These are phyloP conservation scores for Curvularia sp. DNA, from an alignment of 2,329 filamentous ascomycete genomes.

Conservation along the genomic window DNA sequence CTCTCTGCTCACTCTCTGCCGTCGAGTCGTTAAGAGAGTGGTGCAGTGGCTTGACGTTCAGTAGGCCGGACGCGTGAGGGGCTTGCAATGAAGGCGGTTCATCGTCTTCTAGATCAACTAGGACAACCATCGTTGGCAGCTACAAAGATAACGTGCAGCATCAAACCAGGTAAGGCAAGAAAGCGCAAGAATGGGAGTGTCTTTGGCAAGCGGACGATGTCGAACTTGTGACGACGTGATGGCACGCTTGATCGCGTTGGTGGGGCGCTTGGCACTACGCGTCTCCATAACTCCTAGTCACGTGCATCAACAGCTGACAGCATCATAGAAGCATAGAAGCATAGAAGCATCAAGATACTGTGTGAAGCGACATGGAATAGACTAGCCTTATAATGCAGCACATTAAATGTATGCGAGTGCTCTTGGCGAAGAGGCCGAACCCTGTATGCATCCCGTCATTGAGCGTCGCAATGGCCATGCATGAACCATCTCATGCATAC, in stretches of 20 bases:
- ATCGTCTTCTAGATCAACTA: constrained; percentile 55
- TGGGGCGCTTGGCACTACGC: constrained; percentile 24
- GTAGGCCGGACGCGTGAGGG: constrained; percentile 31
- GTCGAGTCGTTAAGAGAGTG: constrained; percentile 31
- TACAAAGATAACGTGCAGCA: constrained; percentile 30
- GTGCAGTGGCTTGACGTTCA: constrained; percentile 39
- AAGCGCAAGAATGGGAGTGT: constrained; percentile 10
- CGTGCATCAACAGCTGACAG: neutral
- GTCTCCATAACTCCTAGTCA: neutral
- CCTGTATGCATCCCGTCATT: too few relatives aligned
- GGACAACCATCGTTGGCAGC: constrained; percentile 52
- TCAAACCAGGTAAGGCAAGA: constrained; percentile 34
- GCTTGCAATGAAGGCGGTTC: constrained; percentile 36
- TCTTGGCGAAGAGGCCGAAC: neutral
- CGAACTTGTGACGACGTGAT: constrained; percentile 29
- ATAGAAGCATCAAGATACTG: neutral
- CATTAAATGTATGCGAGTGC: neutral
- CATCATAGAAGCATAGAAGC: neutral
- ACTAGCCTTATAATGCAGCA: too few relatives aligned
- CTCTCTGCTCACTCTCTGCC: constrained; percentile 15
- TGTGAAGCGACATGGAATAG: too few relatives aligned
- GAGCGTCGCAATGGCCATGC: too few relatives aligned
- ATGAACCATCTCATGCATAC: too few relatives aligned
- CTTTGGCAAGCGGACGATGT: constrained; percentile 25
- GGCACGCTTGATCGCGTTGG: constrained; percentile 16